Percentiles rank a stretch among this genome's conserved stretches.
These are phyloP conservation scores for Chloris gayana DNA, from an alignment of 176 grass and related monocot species.

Conservation along the genomic window DNA sequence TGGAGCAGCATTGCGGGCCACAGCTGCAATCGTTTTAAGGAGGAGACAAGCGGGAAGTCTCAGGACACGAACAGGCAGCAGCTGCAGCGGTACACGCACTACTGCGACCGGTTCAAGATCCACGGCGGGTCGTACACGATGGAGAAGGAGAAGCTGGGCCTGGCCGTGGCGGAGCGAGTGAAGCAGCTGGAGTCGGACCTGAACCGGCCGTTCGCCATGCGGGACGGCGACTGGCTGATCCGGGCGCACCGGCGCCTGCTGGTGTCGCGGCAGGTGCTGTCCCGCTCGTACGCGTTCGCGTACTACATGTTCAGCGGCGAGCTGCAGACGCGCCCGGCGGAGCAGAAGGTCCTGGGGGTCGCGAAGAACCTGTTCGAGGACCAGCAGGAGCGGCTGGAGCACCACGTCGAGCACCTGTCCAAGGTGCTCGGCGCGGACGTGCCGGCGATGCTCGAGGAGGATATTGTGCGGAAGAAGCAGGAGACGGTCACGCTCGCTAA, in stretches of 20 bases:
- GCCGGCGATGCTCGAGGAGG: neutral
- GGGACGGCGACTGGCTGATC: conserved; percentile 47
- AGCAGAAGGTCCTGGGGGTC: neutral
- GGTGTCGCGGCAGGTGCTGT: conserved; percentile 45
- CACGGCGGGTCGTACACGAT: conserved; percentile 44
- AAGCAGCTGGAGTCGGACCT: conserved; percentile 15
- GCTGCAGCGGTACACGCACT: conserved; percentile 51
- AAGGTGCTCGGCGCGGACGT: conserved; percentile 11
- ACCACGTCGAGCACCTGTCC: conserved; percentile 54
- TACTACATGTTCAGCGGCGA: conserved; percentile 66
- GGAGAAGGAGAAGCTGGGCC: conserved; percentile 37
- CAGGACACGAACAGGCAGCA: conserved; percentile 25
- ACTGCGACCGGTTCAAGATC: conserved; percentile 53
- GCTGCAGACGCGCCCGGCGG: neutral
- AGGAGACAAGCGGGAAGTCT: conserved; percentile 6
- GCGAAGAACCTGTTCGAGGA: conserved; percentile 63
- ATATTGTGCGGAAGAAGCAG: conserved; percentile 41
- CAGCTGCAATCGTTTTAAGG: conserved; percentile 58
- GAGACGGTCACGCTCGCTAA: conserved; percentile 40
- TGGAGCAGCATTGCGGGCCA: conserved; percentile 44
- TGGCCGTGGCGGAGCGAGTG: conserved; percentile 8
- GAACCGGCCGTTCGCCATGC: neutral
- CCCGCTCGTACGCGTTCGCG: conserved; percentile 54
- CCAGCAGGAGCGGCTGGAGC: conserved; percentile 65
- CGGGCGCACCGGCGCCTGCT: conserved; percentile 44